Percentiles rank a stretch among this genome's conserved stretches.
Evolutionary conservation across 2,329 filamentous ascomycete genomes (phyloP).

Genomic region (Allantophomopsis lycopodina): DNA sequence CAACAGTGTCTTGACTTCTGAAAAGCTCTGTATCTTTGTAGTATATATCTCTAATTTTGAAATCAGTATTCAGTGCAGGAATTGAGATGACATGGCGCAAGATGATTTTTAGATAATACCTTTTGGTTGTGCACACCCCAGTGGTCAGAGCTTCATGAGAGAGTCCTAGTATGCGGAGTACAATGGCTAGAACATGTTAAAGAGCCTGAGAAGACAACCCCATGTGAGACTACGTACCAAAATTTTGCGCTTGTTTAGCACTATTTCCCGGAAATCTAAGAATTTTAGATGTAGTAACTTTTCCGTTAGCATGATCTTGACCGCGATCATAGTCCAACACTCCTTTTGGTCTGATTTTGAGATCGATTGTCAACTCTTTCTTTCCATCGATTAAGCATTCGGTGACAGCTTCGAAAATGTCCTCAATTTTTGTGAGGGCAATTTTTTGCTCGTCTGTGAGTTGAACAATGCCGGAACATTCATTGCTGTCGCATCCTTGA

Average conservation of each 20-base stretch:
- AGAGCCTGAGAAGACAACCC: slow-evolving; percentile 5
- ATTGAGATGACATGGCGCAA: too few relatives aligned
- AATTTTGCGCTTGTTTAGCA: slow-evolving; percentile 32
- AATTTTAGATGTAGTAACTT: slow-evolving; percentile 3
- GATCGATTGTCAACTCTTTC: slow-evolving; percentile 30
- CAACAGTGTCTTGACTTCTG: slow-evolving; percentile 51
- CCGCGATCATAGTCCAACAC: slow-evolving; percentile 1
- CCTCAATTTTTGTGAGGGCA: slow-evolving; percentile 30
- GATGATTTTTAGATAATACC: slow-evolving; percentile 24
- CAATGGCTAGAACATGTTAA: slow-evolving; percentile 27
- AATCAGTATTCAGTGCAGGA: not conserved
- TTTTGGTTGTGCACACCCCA: slow-evolving; percentile 44
- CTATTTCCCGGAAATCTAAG: slow-evolving; percentile 33
- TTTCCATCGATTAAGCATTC: slow-evolving; percentile 30
- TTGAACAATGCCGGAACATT: too few relatives aligned
- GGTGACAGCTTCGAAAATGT: slow-evolving; percentile 35
- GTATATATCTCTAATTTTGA: slow-evolving; percentile 52
- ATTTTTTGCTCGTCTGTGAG: too few relatives aligned
- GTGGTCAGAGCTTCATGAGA: slow-evolving; percentile 43
- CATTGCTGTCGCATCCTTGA: too few relatives aligned
- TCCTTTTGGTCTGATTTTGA: slow-evolving; percentile 21
- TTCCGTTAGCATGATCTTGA: not conserved
- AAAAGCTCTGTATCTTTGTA: slow-evolving; percentile 68
- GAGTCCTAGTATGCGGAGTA: slow-evolving; percentile 44
- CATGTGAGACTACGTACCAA: slow-evolving; percentile 26